Evolutionary conservation across 768 basidiomycete genomes (phyloP).

Genomic region (Collybia mongolica): DNA sequence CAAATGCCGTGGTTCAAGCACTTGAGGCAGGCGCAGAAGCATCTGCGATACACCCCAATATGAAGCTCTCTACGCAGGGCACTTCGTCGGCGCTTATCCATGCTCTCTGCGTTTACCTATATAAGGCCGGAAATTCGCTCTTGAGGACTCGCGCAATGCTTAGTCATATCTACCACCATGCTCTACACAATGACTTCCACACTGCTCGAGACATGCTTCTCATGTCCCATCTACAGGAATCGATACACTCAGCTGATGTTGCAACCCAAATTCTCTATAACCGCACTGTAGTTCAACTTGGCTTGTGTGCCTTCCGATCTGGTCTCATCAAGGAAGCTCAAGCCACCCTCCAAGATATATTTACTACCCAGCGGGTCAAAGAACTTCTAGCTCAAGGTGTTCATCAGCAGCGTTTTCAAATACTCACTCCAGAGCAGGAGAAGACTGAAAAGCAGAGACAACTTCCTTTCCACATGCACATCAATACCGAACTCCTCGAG

Average conservation of each 20-base stretch:
- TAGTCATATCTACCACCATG: constrained; percentile 96
- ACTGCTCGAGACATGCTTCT: constrained; percentile 96
- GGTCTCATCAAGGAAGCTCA: constrained; percentile 95
- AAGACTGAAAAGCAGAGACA: constrained; percentile 94
- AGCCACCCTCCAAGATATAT: constrained; percentile 90
- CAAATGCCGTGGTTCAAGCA: constrained; percentile 88
- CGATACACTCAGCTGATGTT: constrained; percentile 94
- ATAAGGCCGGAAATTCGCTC: constrained; percentile 88
- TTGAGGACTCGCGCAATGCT: constrained; percentile 97
- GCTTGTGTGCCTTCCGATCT: constrained; percentile 93
- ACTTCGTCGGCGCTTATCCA: constrained; percentile 81
- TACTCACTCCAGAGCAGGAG: constrained; percentile 91
- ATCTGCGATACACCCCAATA: constrained; percentile 59
- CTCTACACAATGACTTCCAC: constrained; percentile 94
- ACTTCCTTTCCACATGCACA: constrained; percentile 99
- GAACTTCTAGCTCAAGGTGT: constrained; percentile 96
- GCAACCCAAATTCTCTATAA: constrained; percentile 98
- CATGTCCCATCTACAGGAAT: constrained; percentile 98
- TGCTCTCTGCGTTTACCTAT: constrained; percentile 86
- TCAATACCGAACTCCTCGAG: constrained; percentile 96
- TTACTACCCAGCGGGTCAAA: constrained; percentile 94
- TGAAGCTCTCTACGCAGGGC: constrained; percentile 54
- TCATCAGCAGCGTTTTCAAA: constrained; percentile 88
- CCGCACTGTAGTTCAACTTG: constrained; percentile 94
- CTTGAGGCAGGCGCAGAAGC: constrained; percentile 71